A percentile compares a stretch with the other conserved stretches of the same genome.
phyloP scores from a whole-genome alignment of 306 rosid species.

The Casuarina glauca region DNA sequence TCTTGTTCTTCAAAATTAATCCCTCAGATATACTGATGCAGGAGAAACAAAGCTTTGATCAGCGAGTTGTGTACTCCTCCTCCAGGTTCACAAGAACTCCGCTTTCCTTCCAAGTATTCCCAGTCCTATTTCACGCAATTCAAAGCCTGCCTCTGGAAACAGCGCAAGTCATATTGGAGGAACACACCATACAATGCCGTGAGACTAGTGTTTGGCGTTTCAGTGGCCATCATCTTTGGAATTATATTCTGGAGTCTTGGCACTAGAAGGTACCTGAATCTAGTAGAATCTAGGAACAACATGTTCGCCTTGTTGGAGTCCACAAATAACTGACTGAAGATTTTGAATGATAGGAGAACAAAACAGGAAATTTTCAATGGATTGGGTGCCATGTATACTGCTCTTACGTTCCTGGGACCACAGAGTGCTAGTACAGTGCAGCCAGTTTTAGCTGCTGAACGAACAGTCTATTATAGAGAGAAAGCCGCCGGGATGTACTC shows the following conservation, averaged over 20 bases:
- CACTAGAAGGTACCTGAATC: slow-evolving; percentile 13
- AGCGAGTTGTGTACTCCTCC: slow-evolving; percentile 36
- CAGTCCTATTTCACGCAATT: slow-evolving; percentile 33
- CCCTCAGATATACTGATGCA: slow-evolving; percentile 8
- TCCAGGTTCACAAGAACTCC: slow-evolving; percentile 34
- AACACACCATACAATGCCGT: slow-evolving; percentile 44
- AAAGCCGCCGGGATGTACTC: slow-evolving; percentile 58
- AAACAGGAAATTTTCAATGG: slow-evolving; percentile 32
- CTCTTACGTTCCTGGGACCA: slow-evolving; percentile 39
- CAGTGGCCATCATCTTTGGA: slow-evolving; percentile 40
- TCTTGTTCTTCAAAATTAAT: background rate
- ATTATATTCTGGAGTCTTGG: slow-evolving; percentile 49
- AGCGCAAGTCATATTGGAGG: slow-evolving; percentile 45
- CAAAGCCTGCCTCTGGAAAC: slow-evolving; percentile 51
- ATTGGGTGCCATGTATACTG: slow-evolving; percentile 49
- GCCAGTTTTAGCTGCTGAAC: slow-evolving; percentile 47
- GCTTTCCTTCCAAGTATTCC: slow-evolving; percentile 31
- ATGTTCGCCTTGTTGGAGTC: background rate
- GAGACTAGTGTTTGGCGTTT: slow-evolving; percentile 30
- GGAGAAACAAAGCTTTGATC: slow-evolving; percentile 42
- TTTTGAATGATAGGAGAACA: slow-evolving; percentile 19
- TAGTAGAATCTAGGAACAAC: background rate
- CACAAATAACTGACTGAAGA: background rate
- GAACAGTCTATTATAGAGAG: slow-evolving; percentile 51
- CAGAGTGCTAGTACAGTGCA: slow-evolving; percentile 46